Percentiles rank a stretch among this genome's conserved stretches.
phyloP scores from a whole-genome alignment of 1,284 basidiomycete genomes.

The Sparassis latifolia region DNA sequence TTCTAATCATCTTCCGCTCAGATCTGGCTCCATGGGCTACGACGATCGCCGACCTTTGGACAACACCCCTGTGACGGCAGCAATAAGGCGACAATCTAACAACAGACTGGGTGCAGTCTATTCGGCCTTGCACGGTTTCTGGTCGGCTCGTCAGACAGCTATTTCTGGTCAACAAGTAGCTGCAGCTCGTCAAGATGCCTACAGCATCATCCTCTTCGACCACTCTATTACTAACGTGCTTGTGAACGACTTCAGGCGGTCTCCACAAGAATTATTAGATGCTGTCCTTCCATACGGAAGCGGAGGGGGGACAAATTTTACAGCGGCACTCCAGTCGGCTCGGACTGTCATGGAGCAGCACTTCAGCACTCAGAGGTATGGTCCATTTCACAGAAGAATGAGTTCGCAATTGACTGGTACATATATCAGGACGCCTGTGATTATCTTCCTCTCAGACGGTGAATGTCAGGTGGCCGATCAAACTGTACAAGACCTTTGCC shows the following conservation, averaged over 20 bases:
- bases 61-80: too few species aligned
- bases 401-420: too few species aligned
- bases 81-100: too few species aligned
- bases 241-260: conserved; percentile 46
- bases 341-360: conserved; percentile 36
- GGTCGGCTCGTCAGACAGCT: conserved; percentile 43
- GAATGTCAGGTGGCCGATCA: conserved; percentile 37
- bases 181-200: conserved; percentile 42
- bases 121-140: conserved; percentile 48
- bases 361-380: conserved; percentile 54
- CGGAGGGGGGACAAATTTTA: conserved; percentile 43
- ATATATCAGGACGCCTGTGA: conserved; percentile 40
- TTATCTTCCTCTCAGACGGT: conserved; percentile 62
- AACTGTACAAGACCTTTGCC: conserved; percentile 39
- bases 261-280: conserved; percentile 40
- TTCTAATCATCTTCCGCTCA: too few species aligned
- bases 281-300: conserved; percentile 28
- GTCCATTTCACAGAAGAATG: too few species aligned
- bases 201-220: conserved; percentile 49
- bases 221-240: too few species aligned
- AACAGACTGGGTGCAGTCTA: conserved; percentile 55
- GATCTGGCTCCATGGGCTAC: too few species aligned
- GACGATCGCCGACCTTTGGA: too few species aligned
- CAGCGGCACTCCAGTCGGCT: conserved; percentile 32
- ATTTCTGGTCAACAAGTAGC: conserved; percentile 21